Conservation (phyloP, 2,329 filamentous ascomycete species). For the Penicillium polonicum region DNA sequence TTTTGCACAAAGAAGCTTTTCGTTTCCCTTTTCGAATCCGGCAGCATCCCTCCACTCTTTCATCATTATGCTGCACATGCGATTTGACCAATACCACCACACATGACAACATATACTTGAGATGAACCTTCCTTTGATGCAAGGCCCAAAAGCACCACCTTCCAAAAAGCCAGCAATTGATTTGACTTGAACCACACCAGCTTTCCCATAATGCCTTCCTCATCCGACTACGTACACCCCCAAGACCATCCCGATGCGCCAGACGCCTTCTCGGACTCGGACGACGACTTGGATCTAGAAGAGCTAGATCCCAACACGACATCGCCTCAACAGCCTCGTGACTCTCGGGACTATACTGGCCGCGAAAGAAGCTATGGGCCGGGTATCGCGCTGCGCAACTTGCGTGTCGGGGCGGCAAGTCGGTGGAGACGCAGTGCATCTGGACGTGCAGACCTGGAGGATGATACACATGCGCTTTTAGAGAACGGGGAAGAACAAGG, state of each 20-base stretch:
- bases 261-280: constrained; percentile 38
- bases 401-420: constrained; percentile 51
- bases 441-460: constrained; percentile 47
- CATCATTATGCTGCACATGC: constrained; percentile 17
- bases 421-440: constrained; percentile 40
- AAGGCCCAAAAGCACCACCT: constrained; percentile 10
- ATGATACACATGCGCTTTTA: constrained; percentile 67
- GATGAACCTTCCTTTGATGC: constrained; percentile 19
- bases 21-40: neutral
- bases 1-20: neutral
- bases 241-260: constrained; percentile 33
- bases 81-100: constrained; percentile 11
- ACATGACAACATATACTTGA: constrained; percentile 15
- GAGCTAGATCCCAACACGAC: constrained; percentile 45
- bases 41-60: neutral
- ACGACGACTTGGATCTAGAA: constrained; percentile 49
- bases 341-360: constrained; percentile 31
- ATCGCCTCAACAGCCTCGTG: constrained; percentile 21
- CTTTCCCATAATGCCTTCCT: constrained; percentile 35
- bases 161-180: constrained; percentile 19
- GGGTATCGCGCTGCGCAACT: constrained; percentile 49
- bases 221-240: constrained; percentile 38
- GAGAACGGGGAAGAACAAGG: constrained; percentile 59
- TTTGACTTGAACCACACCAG: constrained; percentile 2
- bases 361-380: constrained; percentile 34